Conservation (phyloP, 805 yeast genomes). For the Kodamaea nitidulidarum region DNA sequence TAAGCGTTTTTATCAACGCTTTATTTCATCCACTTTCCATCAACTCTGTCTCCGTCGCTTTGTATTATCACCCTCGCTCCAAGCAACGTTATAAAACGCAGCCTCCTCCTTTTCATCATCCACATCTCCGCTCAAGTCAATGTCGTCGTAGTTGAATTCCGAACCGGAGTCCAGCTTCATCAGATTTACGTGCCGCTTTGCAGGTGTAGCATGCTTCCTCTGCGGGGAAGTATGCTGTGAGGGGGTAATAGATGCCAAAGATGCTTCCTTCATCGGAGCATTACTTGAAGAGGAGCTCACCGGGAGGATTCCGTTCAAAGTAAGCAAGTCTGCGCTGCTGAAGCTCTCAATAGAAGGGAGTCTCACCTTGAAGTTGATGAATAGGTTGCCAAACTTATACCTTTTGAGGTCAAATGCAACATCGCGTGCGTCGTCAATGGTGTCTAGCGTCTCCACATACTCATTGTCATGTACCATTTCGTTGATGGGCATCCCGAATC, state of each 20-base stretch:
- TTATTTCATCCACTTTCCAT: no score
- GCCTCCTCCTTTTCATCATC: slow-evolving; percentile 18
- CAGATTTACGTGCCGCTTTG: neutral
- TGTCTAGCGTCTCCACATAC: slow-evolving; percentile 20
- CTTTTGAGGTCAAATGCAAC: slow-evolving; percentile 18
- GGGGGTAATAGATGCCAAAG: slow-evolving; percentile 5
- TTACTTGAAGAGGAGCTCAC: slow-evolving; percentile 15
- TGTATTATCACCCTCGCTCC: slow-evolving; percentile 12
- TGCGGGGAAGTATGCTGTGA: slow-evolving; percentile 3
- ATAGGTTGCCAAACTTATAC: slow-evolving; percentile 33
- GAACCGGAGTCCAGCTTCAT: slow-evolving; percentile 6
- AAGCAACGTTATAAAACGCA: slow-evolving; percentile 15
- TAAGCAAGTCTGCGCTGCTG: slow-evolving; percentile 17
- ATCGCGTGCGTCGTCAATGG: slow-evolving; percentile 14
- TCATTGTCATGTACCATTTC: slow-evolving; percentile 21
- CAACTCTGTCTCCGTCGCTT: slow-evolving; percentile 1
- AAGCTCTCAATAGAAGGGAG: slow-evolving; percentile 31
- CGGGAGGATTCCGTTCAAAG: slow-evolving; percentile 21
- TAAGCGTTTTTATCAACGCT: no score
- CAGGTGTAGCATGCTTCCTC: neutral
- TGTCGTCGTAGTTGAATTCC: slow-evolving; percentile 17
- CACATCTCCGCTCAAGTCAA: slow-evolving; percentile 16
- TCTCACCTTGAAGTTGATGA: slow-evolving; percentile 35
- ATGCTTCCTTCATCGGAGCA: slow-evolving; percentile 12
- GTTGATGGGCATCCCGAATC: slow-evolving; percentile 60